Percentiles rank a stretch among this genome's conserved stretches.
Conservation (phyloP, 345 rosid species). For the Eucalyptus pauciflora region DNA sequence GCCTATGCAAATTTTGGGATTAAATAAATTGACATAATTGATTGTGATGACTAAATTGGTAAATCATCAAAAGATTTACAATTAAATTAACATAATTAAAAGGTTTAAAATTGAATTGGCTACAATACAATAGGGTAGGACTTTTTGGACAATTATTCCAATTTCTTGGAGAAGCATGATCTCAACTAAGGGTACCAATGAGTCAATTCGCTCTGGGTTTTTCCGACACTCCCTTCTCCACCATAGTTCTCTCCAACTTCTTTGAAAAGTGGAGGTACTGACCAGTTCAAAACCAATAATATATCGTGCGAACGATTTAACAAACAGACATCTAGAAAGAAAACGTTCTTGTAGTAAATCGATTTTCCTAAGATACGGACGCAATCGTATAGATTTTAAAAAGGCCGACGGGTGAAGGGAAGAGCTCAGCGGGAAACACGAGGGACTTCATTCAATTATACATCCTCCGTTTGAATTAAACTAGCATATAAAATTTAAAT, state of each 20-base stretch:
- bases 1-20: accelerated
- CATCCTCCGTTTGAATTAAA: neutral
- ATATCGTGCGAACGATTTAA: neutral
- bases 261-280: neutral
- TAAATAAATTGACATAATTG: too few relatives aligned
- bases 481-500: neutral
- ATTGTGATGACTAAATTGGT: too few relatives aligned
- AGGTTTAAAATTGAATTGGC: too few relatives aligned
- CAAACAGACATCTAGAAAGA: too few relatives aligned
- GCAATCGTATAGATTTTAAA: neutral
- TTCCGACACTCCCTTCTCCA: neutral
- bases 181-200: too few relatives aligned
- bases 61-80: too few relatives aligned
- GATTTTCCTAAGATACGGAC: neutral
- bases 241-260: neutral
- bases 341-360: neutral
- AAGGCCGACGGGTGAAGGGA: neutral
- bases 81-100: too few relatives aligned
- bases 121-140: too few relatives aligned
- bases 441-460: neutral
- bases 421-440: neutral
- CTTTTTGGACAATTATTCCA: too few relatives aligned
- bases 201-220: accelerated
- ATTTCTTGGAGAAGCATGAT: too few relatives aligned
- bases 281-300: neutral